Evolutionary conservation across 371 early-diverging fungal species (phyloP).

Genomic region (Funneliformis caledonium): DNA sequence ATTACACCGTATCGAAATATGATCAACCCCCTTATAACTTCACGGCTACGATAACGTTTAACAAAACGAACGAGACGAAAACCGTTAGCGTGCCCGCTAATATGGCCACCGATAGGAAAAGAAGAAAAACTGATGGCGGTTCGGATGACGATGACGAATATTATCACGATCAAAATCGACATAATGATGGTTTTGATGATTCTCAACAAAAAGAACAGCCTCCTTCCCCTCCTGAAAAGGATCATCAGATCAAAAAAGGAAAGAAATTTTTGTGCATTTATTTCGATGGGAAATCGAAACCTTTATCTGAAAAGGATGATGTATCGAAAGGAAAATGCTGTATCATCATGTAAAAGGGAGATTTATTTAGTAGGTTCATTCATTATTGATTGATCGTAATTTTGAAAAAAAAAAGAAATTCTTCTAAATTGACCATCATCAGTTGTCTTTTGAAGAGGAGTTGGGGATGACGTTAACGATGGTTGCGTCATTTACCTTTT

Average conservation of each 20-base stretch:
- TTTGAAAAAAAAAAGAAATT: too few relatives aligned
- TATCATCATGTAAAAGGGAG: neutral
- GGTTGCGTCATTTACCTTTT: neutral
- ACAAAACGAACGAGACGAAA: constrained; percentile 10
- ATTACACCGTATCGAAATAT: constrained; percentile 23
- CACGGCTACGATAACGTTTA: constrained; percentile 27
- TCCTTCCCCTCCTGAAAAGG: neutral
- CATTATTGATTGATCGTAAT: neutral
- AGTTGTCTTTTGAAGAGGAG: neutral
- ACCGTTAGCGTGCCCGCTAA: constrained; percentile 38
- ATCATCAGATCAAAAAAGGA: neutral
- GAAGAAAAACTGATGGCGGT: constrained; percentile 29
- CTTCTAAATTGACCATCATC: too few relatives aligned
- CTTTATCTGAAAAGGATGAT: neutral
- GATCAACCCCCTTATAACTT: constrained; percentile 23
- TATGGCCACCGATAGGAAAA: constrained; percentile 39
- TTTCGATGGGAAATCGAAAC: neutral
- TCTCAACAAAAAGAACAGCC: neutral
- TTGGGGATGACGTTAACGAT: neutral
- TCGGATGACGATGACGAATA: constrained; percentile 11
- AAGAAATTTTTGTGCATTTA: neutral
- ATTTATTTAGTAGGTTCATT: neutral
- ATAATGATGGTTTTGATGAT: neutral
- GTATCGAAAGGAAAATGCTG: neutral
- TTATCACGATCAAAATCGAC: too few relatives aligned